Evolutionary conservation across 179 eudicot species (phyloP).

Genomic region (Amaranthus tricolor): DNA sequence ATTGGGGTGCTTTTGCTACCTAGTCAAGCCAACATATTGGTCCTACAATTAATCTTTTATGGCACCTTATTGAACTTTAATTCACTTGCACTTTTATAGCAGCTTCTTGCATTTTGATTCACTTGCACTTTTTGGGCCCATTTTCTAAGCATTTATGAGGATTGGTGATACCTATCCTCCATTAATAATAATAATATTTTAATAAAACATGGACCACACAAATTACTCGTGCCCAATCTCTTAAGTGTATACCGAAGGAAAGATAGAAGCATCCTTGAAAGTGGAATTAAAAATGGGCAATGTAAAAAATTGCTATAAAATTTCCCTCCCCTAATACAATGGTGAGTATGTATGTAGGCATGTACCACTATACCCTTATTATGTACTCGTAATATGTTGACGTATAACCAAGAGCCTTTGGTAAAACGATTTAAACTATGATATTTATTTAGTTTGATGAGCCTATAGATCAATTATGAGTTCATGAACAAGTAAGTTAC

Average conservation of each 20-base stretch:
- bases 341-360: neutral
- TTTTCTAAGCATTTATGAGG: neutral
- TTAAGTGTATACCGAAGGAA: neutral
- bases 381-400: no score
- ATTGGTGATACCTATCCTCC: neutral
- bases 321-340: neutral
- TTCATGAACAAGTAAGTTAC: neutral
- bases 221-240: no score
- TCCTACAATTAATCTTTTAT: constrained; percentile 7
- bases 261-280: neutral
- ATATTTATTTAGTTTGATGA: neutral
- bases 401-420: neutral
- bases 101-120: constrained; percentile 5
- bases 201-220: neutral
- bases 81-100: constrained; percentile 12
- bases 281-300: neutral
- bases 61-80: constrained; percentile 13
- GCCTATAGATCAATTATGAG: neutral
- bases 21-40: neutral
- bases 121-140: constrained; percentile 15
- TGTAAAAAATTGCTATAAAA: neutral
- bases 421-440: neutral
- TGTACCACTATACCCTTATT: neutral
- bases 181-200: neutral
- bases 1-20: neutral